Evolutionary conservation across 306 rosid species (phyloP), one percentile per base, ranked within the genome.

Genomic region (Biancaea sappan): DNA sequence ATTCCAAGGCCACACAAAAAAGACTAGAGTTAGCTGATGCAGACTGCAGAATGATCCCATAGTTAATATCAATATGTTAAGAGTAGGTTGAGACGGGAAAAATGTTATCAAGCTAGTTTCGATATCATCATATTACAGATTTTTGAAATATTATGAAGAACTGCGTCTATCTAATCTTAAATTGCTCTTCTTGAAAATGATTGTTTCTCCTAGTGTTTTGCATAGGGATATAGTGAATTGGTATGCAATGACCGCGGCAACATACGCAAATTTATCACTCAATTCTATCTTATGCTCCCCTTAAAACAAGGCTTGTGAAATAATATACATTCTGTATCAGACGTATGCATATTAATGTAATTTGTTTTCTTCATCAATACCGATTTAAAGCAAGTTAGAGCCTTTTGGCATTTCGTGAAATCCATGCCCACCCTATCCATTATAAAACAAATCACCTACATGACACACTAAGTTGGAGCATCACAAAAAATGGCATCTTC

Each of bases 1-100:
- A 58, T 67, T 24, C 71, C 87, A 86, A 73, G 83, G 72, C 73
- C 96, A 82, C 83, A 69, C 72, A 0, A 86, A 74, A 77, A 91
- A 85, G 83, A n/a, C 84, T 22, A 93, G 88, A 89, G 69, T 38
- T 73, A 86, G 83, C 73, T 93, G 80, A 93, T 76, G 77, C 72
- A 14, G 64, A 61, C 37, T 14, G 40, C 40, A 38, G 51, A 63
- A 53, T 15, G 52, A 46, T 46, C 21, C 21, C n/a, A 14, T 46
- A 46, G n/a, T 46, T 54, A 44, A 11, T 48, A 46, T 19, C 58
- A 34, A 21, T 41, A 48, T 25, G 6, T 6, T 51, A 14, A 22
- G 61, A 28, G 18, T 18, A 48, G 62, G 35, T 69, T 77, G 66
- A 67, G 66, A 52, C 19, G 0, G 58, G 58, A 59, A 44, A 12